These are phyloP conservation scores for Trichophaea hybrida DNA, from an alignment of 2,329 filamentous ascomycete species.

Conservation along the genomic window DNA sequence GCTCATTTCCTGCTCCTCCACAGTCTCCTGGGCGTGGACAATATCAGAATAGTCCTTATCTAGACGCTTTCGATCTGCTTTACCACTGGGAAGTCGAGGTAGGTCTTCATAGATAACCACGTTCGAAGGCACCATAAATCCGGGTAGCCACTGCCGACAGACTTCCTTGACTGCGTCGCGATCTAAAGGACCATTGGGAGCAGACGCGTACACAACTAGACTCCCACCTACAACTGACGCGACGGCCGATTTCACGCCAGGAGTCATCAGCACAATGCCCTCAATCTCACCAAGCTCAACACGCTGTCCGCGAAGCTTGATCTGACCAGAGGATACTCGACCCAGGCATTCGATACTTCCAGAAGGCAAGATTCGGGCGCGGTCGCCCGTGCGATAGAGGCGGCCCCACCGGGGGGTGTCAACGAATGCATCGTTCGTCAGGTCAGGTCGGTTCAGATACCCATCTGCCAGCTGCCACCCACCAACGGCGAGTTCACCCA, in stretches of 20 bases:
- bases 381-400: constrained; percentile 76
- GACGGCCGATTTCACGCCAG: constrained; percentile 49
- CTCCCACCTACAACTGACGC: constrained; percentile 52
- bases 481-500: constrained; percentile 69
- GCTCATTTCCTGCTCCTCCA: constrained; percentile 13
- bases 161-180: constrained; percentile 39
- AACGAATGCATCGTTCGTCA: constrained; percentile 60
- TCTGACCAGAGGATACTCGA: constrained; percentile 63
- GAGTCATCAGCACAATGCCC: constrained; percentile 47
- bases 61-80: constrained; percentile 57
- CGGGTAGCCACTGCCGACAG: constrained; percentile 62
- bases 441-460: constrained; percentile 67
- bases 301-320: constrained; percentile 74
- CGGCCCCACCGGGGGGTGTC: constrained; percentile 47
- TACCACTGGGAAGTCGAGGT: constrained; percentile 67
- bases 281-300: constrained; percentile 70
- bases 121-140: constrained; percentile 70
- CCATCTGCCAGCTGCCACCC: constrained; percentile 64
- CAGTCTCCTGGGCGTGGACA: constrained; percentile 1
- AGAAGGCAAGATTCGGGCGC: constrained; percentile 50
- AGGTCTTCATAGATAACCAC: constrained; percentile 50
- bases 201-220: constrained; percentile 56
- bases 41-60: constrained; percentile 40
- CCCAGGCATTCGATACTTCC: constrained; percentile 73
- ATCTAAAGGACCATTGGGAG: constrained; percentile 31